Evolutionary conservation across 495 filamentous ascomycete species (phyloP).

Genomic region (Trichoderma reesei): DNA sequence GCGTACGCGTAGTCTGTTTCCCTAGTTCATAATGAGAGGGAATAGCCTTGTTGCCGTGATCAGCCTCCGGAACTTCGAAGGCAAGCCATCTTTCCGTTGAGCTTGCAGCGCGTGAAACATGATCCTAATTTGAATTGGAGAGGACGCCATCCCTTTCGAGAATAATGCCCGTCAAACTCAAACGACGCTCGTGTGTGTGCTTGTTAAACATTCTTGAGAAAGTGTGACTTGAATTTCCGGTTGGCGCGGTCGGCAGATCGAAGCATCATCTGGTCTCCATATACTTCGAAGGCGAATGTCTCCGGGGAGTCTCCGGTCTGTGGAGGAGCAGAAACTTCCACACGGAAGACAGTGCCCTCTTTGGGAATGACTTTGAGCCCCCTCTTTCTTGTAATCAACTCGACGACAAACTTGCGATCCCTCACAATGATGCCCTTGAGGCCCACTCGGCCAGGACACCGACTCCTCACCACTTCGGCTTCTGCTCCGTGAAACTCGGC

Average conservation of each 20-base stretch:
- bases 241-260: conserved; percentile 75
- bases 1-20: too few species aligned
- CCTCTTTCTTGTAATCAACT: conserved; percentile 63
- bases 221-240: conserved; percentile 80
- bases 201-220: conserved; percentile 54
- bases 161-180: too few species aligned
- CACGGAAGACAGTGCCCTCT: conserved; percentile 75
- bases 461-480: conserved; percentile 71
- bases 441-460: conserved; percentile 73
- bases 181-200: too few species aligned
- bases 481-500: conserved; percentile 87
- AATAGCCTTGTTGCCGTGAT: too few species aligned
- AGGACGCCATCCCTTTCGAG: too few species aligned
- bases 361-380: conserved; percentile 73
- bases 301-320: conserved; percentile 15
- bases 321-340: conserved; percentile 41
- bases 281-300: conserved; percentile 69
- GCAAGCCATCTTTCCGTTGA: too few species aligned
- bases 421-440: conserved; percentile 76
- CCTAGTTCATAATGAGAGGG: too few species aligned
- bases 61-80: too few species aligned
- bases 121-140: too few species aligned
- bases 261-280: conserved; percentile 78
- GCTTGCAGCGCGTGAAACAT: too few species aligned
- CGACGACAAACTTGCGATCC: conserved; percentile 79